Conservation (phyloP, 2,329 filamentous ascomycete genomes). For the Paracorniculantispora psalliotae region DNA sequence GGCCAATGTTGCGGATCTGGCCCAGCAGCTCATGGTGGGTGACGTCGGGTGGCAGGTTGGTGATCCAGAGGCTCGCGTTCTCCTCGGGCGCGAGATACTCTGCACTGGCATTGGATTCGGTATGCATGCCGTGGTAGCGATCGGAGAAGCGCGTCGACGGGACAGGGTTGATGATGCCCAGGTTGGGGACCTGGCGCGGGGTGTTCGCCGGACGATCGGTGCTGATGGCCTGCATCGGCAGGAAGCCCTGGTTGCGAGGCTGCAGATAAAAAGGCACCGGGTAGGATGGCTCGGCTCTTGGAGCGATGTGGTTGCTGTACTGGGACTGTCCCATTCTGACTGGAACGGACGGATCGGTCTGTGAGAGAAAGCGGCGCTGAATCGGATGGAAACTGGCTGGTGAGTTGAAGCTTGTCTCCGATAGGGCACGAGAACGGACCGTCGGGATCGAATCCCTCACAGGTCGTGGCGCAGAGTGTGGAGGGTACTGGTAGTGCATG, state of each 20-base stretch:
- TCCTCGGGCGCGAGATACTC: conserved; percentile 26
- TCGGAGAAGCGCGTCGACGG: conserved; percentile 24
- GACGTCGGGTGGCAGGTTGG: conserved; percentile 42
- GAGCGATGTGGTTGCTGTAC: no score
- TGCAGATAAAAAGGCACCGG: not conserved
- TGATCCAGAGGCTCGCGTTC: conserved; percentile 51
- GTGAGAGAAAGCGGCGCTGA: not conserved
- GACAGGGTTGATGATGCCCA: not conserved
- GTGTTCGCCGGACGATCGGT: not conserved
- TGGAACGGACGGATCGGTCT: not conserved
- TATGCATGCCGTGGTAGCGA: conserved; percentile 35
- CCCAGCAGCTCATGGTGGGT: conserved; percentile 40
- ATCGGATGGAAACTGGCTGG: not conserved
- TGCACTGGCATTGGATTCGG: conserved; percentile 30
- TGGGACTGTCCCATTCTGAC: not conserved
- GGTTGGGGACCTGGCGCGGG: not conserved
- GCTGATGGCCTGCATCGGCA: not conserved
- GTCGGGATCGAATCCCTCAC: not conserved
- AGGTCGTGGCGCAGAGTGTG: not conserved
- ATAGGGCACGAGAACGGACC: not conserved
- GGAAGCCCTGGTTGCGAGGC: not conserved
- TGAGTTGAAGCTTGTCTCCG: not conserved
- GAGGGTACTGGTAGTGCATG: not conserved
- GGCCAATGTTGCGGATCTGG: conserved; percentile 41
- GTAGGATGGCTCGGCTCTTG: not conserved